phyloP scores from a whole-genome alignment of 129 eudicot genomes.

The Smallanthus sonchifolius region DNA sequence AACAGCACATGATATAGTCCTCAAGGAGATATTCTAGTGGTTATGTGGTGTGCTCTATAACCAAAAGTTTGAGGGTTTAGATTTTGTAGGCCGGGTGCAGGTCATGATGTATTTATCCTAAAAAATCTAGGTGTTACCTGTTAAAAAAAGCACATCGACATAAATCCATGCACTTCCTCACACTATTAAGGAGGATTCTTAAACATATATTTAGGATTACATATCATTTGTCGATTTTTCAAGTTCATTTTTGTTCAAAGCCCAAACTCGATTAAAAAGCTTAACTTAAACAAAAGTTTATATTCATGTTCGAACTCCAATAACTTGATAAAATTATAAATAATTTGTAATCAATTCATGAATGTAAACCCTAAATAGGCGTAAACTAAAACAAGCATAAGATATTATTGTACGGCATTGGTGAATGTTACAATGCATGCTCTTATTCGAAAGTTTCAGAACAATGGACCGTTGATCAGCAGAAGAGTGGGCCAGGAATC shows the following conservation, averaged over 20 bases:
- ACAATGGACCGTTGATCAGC: conserved; percentile 18
- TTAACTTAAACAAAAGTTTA: neutral
- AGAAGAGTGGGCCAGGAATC: conserved; percentile 23
- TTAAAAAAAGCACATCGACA: no score
- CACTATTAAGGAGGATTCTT: neutral
- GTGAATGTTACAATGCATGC: neutral
- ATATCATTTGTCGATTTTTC: neutral
- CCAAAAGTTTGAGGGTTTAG: no score
- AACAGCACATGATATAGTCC: no score
- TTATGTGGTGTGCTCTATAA: no score
- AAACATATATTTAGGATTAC: neutral
- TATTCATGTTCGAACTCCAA: neutral
- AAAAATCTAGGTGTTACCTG: no score
- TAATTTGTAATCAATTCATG: neutral
- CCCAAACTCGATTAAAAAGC: neutral
- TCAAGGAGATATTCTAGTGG: no score
- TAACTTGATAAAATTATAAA: neutral
- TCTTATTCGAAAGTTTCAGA: conserved; percentile 7
- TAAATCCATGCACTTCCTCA: neutral
- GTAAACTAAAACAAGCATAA: no score
- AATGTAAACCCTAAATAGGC: no score
- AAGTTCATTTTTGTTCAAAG: neutral
- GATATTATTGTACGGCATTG: no score
- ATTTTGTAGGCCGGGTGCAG: no score
- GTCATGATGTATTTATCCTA: no score